Evolutionary conservation across 208 protist species (phyloP), one percentile per base, ranked within the genome.

Genomic region (Acanthamoeba quina): DNA sequence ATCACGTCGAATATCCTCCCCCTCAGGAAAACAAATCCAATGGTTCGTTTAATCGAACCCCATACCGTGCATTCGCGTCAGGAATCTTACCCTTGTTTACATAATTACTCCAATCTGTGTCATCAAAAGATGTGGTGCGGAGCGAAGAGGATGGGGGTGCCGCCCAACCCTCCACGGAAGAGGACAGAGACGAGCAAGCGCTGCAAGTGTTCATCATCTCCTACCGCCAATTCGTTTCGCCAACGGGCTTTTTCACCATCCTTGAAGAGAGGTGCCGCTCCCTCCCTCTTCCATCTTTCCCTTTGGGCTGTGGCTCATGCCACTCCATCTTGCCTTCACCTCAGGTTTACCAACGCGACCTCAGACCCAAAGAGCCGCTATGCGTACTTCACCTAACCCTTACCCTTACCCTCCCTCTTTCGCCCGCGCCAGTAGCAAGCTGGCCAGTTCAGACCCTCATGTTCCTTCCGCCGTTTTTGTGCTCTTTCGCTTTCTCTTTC

Each of bases 201-300:
- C 41, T 90, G 85, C 85, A 90, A 66, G 60, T 90, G 52, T 90
- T 90, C 60, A 90, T 90, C 60, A 72, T 90, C 62, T 90, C 85
- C 60, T 90, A 90, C 85, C 54, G 85, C 15, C 85, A 90, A n/a
- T 90, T 90, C 85, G 85, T 90, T 29, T 90, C 85, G 11, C 85
- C 85, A 17, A 90, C 85, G 21, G 85, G 62, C n/a, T 90, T 90
- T 29, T 90, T 90, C 58, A 74, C 52, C 10, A 90, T 90, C 17
- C 85, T 90, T 0, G 85, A 74, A 19, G 37, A 90, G 24, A 86
- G 78, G 78, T 86, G 31, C 72, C 6, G 15, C 37, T 37, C 29
- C 21, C 15, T 10, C 72, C 37, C 31, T 0, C 29, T 5, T 34
- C 6, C 21, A 41, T 17, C 70, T 10, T 78, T 7, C 68, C 6